phyloP scores from a whole-genome alignment of 2,329 filamentous ascomycete species.

The Coleophoma crateriformis region DNA sequence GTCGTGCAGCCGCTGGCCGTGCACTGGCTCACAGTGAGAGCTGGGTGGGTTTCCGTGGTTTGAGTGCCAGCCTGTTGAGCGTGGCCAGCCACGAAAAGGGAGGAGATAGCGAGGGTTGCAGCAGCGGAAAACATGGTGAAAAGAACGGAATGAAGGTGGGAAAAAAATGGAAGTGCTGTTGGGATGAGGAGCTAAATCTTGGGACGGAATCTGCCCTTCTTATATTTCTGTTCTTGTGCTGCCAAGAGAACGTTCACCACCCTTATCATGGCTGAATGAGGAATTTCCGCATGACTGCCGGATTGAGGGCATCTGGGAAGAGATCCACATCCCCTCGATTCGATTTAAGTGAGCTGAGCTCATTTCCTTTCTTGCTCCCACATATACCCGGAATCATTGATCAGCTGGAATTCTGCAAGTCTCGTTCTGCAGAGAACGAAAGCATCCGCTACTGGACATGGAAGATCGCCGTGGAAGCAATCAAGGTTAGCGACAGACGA shows the following conservation, averaged over 20 bases:
- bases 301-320: not conserved
- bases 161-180: not conserved
- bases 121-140: constrained; percentile 24
- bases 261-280: not conserved
- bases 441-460: not conserved
- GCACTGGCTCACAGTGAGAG: constrained; percentile 46
- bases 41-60: constrained; percentile 43
- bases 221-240: not conserved
- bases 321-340: not conserved
- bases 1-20: constrained; percentile 40
- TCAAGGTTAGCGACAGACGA: not conserved
- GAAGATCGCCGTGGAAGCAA: not conserved
- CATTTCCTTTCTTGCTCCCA: not conserved
- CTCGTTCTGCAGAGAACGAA: no score
- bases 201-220: not conserved
- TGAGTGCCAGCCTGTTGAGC: constrained; percentile 43
- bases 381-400: not conserved
- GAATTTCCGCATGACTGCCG: not conserved
- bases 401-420: not conserved
- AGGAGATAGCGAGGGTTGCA: constrained; percentile 31
- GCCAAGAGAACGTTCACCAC: not conserved
- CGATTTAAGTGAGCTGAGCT: not conserved
- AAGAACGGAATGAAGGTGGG: not conserved
- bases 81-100: constrained; percentile 35
- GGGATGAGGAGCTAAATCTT: not conserved